phyloP scores from a whole-genome alignment of 441 rosid genomes.

The Codiaeum variegatum region DNA sequence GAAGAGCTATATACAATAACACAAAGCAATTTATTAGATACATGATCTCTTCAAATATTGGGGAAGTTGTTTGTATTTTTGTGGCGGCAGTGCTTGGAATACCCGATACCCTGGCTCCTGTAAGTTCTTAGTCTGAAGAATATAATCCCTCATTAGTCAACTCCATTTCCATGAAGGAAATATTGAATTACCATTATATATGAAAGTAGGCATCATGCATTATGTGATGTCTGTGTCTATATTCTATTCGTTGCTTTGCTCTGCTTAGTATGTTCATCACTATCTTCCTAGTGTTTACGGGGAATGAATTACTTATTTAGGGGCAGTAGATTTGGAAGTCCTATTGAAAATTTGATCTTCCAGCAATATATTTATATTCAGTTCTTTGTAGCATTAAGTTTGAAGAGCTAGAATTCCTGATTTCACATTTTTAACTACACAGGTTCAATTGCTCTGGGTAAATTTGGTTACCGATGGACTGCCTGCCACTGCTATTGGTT shows the following conservation, averaged over 20 bases:
- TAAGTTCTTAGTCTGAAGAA: conserved; percentile 43
- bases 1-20: conserved; percentile 98
- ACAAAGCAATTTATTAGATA: conserved; percentile 98
- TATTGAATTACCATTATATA: conserved; percentile 6
- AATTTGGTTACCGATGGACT: conserved; percentile 98
- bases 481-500: conserved; percentile 99
- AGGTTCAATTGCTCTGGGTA: conserved; percentile 99
- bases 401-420: conserved; percentile 8
- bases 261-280: not conserved
- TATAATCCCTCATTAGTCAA: conserved; percentile 9
- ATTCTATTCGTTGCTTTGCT: not conserved
- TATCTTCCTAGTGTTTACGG: not conserved
- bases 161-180: not conserved
- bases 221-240: not conserved
- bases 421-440: conserved; percentile 20
- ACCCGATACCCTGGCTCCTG: conserved; percentile 98
- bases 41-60: conserved; percentile 99
- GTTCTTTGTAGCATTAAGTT: not conserved
- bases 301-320: not conserved
- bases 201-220: not conserved
- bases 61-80: conserved; percentile 98
- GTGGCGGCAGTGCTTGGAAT: conserved; percentile 98
- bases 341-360: not conserved
- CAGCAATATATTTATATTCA: conserved; percentile 1
- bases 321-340: not conserved